phyloP scores from a whole-genome alignment of 441 rosid genomes.

The Gossypium aridum region DNA sequence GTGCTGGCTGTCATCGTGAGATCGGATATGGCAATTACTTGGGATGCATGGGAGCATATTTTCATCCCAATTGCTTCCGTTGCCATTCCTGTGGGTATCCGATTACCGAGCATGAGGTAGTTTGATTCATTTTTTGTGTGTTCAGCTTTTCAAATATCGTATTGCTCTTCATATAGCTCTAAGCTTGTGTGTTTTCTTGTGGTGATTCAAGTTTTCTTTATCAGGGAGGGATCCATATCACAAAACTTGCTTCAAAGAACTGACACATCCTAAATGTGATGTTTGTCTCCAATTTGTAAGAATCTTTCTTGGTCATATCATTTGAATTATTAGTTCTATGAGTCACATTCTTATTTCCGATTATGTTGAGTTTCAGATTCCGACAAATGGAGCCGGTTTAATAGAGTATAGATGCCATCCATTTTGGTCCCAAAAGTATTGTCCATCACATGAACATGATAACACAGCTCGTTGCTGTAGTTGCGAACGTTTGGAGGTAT shows the following conservation, averaged over 20 bases:
- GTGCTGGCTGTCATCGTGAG: constrained; percentile 60
- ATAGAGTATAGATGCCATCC: constrained; percentile 95
- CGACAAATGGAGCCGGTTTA: constrained; percentile 72
- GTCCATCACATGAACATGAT: constrained; percentile 85
- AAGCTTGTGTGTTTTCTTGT: constrained; percentile 23
- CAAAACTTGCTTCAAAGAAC: constrained; percentile 82
- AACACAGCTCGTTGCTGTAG: constrained; percentile 83
- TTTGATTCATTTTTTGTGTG: not conserved
- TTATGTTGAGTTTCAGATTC: constrained; percentile 41
- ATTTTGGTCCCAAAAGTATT: constrained; percentile 89
- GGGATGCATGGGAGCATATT: constrained; percentile 75
- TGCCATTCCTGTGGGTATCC: constrained; percentile 60
- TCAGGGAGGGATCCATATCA: constrained; percentile 72
- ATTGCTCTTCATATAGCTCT: not conserved
- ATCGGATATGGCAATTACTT: constrained; percentile 68
- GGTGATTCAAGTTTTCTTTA: constrained; percentile 71
- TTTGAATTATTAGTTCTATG: not conserved
- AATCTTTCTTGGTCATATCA: not conserved
- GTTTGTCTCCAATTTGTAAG: constrained; percentile 90
- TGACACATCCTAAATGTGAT: constrained; percentile 90
- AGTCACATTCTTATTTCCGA: not conserved
- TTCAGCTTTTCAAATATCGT: not conserved
- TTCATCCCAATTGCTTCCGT: constrained; percentile 82
- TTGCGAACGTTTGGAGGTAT: constrained; percentile 92
- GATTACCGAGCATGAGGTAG: constrained; percentile 80